phyloP scores from a whole-genome alignment of 441 rosid species.

The Populus hybrid region DNA sequence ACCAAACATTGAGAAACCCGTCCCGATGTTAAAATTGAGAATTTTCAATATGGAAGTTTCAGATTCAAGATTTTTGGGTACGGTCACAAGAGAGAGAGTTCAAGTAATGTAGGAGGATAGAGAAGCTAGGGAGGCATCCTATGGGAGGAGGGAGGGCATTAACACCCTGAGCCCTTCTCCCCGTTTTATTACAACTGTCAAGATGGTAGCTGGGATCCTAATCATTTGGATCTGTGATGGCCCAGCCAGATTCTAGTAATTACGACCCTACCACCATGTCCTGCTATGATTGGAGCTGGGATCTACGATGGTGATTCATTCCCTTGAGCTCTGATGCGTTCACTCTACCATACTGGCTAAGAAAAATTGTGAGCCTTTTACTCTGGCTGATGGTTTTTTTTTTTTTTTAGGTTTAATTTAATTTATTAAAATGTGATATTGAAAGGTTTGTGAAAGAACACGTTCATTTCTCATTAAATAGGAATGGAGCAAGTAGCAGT shows the following conservation, averaged over 20 bases:
- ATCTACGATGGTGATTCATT: neutral
- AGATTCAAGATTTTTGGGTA: neutral
- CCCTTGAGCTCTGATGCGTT: neutral
- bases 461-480: too few species aligned
- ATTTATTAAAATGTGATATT: too few species aligned
- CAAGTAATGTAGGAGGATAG: neutral
- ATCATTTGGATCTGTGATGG: constrained; percentile 22
- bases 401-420: neutral
- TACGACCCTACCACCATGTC: neutral
- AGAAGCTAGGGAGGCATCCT: too few species aligned
- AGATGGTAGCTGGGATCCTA: neutral
- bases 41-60: neutral
- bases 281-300: constrained; percentile 8
- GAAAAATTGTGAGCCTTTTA: too few species aligned
- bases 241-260: constrained; percentile 21
- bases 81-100: neutral
- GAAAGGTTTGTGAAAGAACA: neutral
- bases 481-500: neutral
- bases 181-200: neutral
- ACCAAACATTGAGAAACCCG: neutral
- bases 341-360: neutral
- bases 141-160: neutral
- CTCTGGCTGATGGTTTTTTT: neutral
- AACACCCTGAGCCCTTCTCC: neutral
- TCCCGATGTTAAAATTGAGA: neutral